A percentile compares a stretch with the other conserved stretches of the same genome.
phyloP scores from a whole-genome alignment of 441 rosid species.

The Capsella rubella region DNA sequence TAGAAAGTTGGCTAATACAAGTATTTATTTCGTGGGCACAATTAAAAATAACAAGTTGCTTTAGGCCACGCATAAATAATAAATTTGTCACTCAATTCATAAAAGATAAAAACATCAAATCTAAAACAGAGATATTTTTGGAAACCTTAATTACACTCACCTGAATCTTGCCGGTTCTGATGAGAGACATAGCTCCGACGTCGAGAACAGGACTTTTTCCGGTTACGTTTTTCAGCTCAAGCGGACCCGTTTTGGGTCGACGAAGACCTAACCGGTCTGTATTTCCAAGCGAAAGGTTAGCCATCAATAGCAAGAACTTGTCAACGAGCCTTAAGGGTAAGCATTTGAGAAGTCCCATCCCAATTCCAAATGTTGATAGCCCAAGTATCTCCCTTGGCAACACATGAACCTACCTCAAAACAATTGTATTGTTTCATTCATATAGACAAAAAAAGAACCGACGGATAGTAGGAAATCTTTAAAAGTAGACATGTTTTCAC shows the following conservation, averaged over 20 bases:
- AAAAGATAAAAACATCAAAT: neutral
- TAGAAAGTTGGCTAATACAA: conserved; percentile 23
- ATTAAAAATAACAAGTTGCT: conserved; percentile 10
- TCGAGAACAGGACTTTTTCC: conserved; percentile 94
- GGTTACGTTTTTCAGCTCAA: conserved; percentile 76
- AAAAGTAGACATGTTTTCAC: conserved; percentile 13
- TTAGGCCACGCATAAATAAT: conserved; percentile 10
- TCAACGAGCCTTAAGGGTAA: conserved; percentile 76
- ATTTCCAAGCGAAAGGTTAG: conserved; percentile 66
- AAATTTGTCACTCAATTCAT: neutral
- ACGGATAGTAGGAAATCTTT: neutral
- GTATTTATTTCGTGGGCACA: conserved; percentile 4
- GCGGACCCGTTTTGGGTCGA: conserved; percentile 86
- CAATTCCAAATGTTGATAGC: conserved; percentile 83
- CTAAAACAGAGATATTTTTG: neutral
- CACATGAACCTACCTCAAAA: conserved; percentile 72
- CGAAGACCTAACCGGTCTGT: conserved; percentile 78
- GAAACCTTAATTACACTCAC: conserved; percentile 42
- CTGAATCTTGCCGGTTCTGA: conserved; percentile 82
- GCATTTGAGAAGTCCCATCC: conserved; percentile 83
- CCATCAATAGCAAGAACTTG: conserved; percentile 57
- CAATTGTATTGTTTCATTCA: neutral
- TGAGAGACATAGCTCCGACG: conserved; percentile 72
- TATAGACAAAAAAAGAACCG: neutral
- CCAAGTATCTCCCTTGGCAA: conserved; percentile 90